These are phyloP conservation scores for Candida coleopterorum DNA, from an alignment of 805 yeast species.

Conservation along the genomic window DNA sequence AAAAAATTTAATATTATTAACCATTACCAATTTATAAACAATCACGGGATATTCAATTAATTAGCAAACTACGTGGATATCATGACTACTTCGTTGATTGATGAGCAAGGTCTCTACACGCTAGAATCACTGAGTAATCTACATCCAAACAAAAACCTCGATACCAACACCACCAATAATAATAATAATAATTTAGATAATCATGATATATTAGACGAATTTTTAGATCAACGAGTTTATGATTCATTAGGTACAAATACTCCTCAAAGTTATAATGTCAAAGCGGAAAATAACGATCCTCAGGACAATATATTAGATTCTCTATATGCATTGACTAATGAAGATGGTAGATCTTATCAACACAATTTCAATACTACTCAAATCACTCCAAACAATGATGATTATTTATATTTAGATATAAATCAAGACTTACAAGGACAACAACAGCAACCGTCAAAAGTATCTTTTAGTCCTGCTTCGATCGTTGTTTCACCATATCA, in stretches of 20 bases:
- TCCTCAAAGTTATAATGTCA: slow-evolving; percentile 4
- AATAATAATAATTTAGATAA: background rate
- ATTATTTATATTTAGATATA: slow-evolving; percentile 19
- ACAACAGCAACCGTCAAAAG: slow-evolving; percentile 1
- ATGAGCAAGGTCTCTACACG: background rate
- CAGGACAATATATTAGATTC: slow-evolving; percentile 14
- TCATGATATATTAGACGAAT: slow-evolving; percentile 51
- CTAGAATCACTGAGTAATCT: background rate
- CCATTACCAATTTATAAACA: no score
- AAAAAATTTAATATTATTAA: no score
- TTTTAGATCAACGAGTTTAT: slow-evolving; percentile 49
- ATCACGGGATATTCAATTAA: no score
- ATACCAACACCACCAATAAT: background rate
- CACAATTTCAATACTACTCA: slow-evolving; percentile 1
- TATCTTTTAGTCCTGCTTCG: slow-evolving; percentile 2
- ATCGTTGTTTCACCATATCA: slow-evolving; percentile 4
- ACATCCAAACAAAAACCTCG: background rate
- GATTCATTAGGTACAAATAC: slow-evolving; percentile 22
- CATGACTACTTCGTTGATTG: slow-evolving; percentile 2
- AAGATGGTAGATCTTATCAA: background rate
- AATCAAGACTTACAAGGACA: slow-evolving; percentile 3
- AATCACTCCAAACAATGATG: slow-evolving; percentile 11
- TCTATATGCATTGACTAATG: slow-evolving; percentile 10
- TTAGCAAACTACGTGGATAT: no score
- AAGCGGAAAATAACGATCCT: slow-evolving; percentile 1